Conservation (phyloP, 2,329 filamentous ascomycete species). For the Aschersonia sp. region DNA sequence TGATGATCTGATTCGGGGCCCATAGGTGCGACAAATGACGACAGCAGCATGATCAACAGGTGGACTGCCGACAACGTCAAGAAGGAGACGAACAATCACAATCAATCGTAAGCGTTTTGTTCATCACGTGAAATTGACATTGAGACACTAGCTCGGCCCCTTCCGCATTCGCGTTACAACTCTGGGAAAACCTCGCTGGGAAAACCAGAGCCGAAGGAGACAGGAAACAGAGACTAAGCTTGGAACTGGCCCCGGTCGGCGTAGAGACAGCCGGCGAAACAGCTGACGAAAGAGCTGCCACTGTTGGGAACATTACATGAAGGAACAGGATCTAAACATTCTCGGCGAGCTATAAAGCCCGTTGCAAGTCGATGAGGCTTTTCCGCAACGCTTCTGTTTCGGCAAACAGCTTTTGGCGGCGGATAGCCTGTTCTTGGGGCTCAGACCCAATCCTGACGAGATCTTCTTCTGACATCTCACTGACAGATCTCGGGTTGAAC, state of each 20-base stretch:
- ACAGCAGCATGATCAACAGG: no score
- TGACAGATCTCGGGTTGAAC: slow-evolving; percentile 3
- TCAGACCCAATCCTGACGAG: not conserved
- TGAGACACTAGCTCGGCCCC: not conserved
- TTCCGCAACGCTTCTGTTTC: not conserved
- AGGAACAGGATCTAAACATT: not conserved
- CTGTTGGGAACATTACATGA: not conserved
- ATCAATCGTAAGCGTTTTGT: no score
- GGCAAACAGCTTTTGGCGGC: not conserved
- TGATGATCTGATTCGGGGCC: no score
- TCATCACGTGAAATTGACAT: not conserved
- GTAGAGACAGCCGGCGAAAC: no score
- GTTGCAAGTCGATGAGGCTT: not conserved
- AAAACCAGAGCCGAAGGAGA: not conserved
- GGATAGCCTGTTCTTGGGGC: not conserved
- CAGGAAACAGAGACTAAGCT: no score
- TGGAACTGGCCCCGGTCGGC: no score
- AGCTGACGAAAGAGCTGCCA: not conserved
- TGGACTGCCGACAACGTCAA: no score
- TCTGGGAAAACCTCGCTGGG: not conserved
- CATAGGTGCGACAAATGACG: no score
- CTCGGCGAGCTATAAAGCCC: not conserved
- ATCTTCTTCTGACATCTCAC: slow-evolving; percentile 1
- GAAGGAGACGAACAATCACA: no score
- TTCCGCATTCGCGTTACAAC: not conserved